Conservation (phyloP, 1,139 yeast species). For the Kodamaea anthophila region DNA sequence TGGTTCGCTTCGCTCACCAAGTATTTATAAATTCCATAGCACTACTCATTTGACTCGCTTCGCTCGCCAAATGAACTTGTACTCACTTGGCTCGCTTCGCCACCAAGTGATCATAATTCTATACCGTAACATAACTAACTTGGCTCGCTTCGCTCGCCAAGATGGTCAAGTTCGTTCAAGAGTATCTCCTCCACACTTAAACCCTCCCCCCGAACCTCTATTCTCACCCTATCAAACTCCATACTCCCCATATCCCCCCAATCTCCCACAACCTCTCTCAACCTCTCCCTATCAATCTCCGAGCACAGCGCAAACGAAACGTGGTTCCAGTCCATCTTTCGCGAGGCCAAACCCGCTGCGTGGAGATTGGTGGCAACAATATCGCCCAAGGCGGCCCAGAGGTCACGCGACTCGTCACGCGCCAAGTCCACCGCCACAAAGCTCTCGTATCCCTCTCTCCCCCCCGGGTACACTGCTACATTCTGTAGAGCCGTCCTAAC, state of each 20-base stretch:
- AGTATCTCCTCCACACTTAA: slow-evolving; percentile 1
- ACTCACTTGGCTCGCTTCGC: too few relatives aligned
- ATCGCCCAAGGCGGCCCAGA: slow-evolving; percentile 7
- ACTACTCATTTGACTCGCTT: too few relatives aligned
- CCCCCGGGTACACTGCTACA: slow-evolving; percentile 7
- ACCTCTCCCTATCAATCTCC: slow-evolving; percentile 3
- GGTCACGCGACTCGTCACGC: slow-evolving; percentile 4
- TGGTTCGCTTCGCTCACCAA: too few relatives aligned
- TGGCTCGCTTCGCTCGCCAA: too few relatives aligned
- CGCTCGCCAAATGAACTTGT: too few relatives aligned
- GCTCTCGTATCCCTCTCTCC: slow-evolving; percentile 1
- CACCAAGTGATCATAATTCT: too few relatives aligned
- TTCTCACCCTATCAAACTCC: slow-evolving; percentile 2
- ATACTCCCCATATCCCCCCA: slow-evolving; percentile 7
- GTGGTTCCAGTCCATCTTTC: not conserved
- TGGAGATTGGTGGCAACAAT: slow-evolving; percentile 7
- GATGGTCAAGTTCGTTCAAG: too few relatives aligned
- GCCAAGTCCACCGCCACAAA: slow-evolving; percentile 11
- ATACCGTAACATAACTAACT: too few relatives aligned
- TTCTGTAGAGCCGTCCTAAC: too few relatives aligned
- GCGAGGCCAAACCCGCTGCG: slow-evolving; percentile 6
- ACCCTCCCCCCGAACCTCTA: slow-evolving; percentile 1
- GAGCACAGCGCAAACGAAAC: slow-evolving; percentile 1
- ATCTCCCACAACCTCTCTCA: slow-evolving; percentile 1
- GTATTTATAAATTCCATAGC: too few relatives aligned